These are phyloP conservation scores for Pseudozyma pruni DNA, from an alignment of 1,284 basidiomycete genomes.

Conservation along the genomic window DNA sequence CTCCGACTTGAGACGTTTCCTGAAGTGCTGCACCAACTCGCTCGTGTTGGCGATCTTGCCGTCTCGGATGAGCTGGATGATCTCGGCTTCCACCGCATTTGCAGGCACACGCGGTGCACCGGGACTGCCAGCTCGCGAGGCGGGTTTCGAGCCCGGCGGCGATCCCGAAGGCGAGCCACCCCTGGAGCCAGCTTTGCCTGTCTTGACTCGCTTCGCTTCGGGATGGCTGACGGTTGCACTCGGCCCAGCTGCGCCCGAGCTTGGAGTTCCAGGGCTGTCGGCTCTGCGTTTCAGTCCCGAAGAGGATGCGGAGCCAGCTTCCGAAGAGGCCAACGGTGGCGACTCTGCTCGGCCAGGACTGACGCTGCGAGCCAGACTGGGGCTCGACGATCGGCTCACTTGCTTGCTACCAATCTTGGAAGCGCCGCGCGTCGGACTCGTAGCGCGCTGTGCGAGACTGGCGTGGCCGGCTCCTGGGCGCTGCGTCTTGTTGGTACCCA, in stretches of 20 bases:
- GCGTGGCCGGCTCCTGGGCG: constrained; percentile 56
- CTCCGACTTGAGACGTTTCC: constrained; percentile 58
- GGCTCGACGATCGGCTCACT: constrained; percentile 45
- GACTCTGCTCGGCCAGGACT: constrained; percentile 43
- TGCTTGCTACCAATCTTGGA: constrained; percentile 53
- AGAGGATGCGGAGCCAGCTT: constrained; percentile 3
- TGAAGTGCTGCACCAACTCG: constrained; percentile 61
- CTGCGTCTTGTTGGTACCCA: constrained; percentile 16
- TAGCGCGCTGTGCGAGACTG: constrained; percentile 55
- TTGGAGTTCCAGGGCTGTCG: constrained; percentile 14
- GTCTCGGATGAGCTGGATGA: constrained; percentile 54
- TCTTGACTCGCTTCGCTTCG: constrained; percentile 54
- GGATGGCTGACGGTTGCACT: constrained; percentile 14
- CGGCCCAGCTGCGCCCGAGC: constrained; percentile 3
- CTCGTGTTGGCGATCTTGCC: constrained; percentile 54
- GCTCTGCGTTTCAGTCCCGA: constrained; percentile 45
- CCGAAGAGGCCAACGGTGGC: constrained; percentile 20
- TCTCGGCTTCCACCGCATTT: constrained; percentile 55
- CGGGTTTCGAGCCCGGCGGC: constrained; percentile 27
- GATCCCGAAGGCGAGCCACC: constrained; percentile 30
- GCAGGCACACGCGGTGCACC: constrained; percentile 37
- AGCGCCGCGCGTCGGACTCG: constrained; percentile 41
- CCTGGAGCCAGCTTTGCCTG: constrained; percentile 20
- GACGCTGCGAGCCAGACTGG: constrained; percentile 20
- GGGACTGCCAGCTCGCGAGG: constrained; percentile 44